Base-by-base conservation (phyloP, 2,329 filamentous ascomycete species). In the Arthrobotrys sphaeroides region DNA sequence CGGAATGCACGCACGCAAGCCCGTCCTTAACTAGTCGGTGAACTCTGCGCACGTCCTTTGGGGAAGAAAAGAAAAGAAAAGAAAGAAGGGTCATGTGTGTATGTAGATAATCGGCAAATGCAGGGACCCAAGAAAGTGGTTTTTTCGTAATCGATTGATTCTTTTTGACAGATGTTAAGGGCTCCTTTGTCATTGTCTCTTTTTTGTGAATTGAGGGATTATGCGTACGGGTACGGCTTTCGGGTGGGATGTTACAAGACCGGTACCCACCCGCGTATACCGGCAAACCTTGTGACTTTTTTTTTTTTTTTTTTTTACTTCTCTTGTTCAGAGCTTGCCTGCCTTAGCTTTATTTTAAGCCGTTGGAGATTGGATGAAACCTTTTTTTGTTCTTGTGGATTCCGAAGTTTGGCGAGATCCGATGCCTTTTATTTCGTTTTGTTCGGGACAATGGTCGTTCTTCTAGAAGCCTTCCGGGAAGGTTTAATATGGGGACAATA, bases 401-500 rank as follows among this genome's bases (percentile, higher is more conserved):
- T 69, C 65, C 53, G 65, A 69, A 26, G 40, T 36, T 42, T 69
- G 65, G 64, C 64, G 64, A 68, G 64, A 68, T 68, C 64, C 64
- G 64, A 68, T 59, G 49, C n/a, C 7, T 20, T 10, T 24, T 12
- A 22, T 16, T 53, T 57, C 20, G 31, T 28, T 18, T 47, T 47
- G 3, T 47, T 26, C 12, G 62, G 33, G 47, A 40, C 10, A 12
- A 16, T 49, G n/a, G 26, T 28, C 33, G 47, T 45, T 45, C 3
- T 66, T 66, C 61, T 66, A n/a, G 61, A 66, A 66, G 61, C 12
- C 12, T 13, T 45, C 45, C 42, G 6, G 12, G 28, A 28, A 40
- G n/a, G 12, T 40, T 31, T 10, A 16, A 2, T n/a, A n/a, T 33
- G 36, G 24, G 16, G 51, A 24, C n/a, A 20, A 57, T 22, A 57